These are phyloP conservation scores for Fusarium robinianum DNA, from an alignment of 2,329 filamentous ascomycete species.

Conservation along the genomic window DNA sequence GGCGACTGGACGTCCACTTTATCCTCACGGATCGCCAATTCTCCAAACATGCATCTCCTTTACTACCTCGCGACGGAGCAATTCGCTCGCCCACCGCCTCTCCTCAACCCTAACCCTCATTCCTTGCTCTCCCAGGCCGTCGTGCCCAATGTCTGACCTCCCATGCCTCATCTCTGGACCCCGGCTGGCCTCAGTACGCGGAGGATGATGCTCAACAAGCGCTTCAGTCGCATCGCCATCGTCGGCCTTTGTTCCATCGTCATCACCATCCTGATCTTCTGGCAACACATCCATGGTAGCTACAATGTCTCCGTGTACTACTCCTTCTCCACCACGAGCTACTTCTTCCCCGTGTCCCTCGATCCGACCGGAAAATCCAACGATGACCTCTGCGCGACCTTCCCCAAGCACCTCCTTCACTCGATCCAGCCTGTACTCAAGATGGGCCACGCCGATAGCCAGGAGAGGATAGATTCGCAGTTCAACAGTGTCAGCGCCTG, in stretches of 20 bases:
- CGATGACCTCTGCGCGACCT: constrained; percentile 39
- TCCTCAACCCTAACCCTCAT: background rate
- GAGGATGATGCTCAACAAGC: constrained; percentile 39
- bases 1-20: too few relatives aligned
- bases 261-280: constrained; percentile 34
- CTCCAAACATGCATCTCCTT: constrained; percentile 5
- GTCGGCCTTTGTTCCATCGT: constrained; percentile 29
- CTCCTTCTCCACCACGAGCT: constrained; percentile 37
- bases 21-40: too few relatives aligned
- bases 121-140: constrained; percentile 13
- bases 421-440: constrained; percentile 42
- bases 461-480: constrained; percentile 46
- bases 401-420: constrained; percentile 40
- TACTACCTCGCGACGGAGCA: constrained; percentile 8
- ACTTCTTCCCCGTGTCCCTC: constrained; percentile 38
- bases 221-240: constrained; percentile 39
- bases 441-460: constrained; percentile 40
- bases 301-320: constrained; percentile 37
- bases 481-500: constrained; percentile 58
- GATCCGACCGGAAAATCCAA: constrained; percentile 32
- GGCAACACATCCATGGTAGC: constrained; percentile 30
- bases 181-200: constrained; percentile 29
- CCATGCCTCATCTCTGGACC: constrained; percentile 34
- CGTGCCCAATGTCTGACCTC: constrained; percentile 33
- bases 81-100: too few relatives aligned